A percentile compares a stretch with the other conserved stretches of the same genome.
Conservation (phyloP, 495 filamentous ascomycete genomes). For the Parachaetomium inaequale region DNA sequence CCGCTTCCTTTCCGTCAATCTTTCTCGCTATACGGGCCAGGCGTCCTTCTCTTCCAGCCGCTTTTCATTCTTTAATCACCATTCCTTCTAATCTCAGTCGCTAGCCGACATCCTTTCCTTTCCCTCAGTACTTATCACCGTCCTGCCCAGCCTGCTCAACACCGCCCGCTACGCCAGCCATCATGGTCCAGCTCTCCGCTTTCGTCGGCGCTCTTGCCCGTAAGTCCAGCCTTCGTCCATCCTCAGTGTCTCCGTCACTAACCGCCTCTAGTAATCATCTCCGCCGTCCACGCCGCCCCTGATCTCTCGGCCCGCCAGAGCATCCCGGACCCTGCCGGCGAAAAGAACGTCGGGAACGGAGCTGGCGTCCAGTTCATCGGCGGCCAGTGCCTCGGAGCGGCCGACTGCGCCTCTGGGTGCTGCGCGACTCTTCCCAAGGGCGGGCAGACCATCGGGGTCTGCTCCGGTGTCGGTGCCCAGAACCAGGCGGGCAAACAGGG, state of each 20-base stretch:
- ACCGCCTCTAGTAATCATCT: slow-evolving; percentile 41
- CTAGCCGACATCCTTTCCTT: slow-evolving; percentile 13
- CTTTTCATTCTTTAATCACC: background rate
- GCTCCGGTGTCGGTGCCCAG: slow-evolving; percentile 32
- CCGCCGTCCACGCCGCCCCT: slow-evolving; percentile 52
- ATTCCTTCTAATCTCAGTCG: too few species aligned
- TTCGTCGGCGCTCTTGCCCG: slow-evolving; percentile 23
- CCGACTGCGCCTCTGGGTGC: slow-evolving; percentile 42
- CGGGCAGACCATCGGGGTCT: slow-evolving; percentile 35
- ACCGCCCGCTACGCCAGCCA: slow-evolving; percentile 4
- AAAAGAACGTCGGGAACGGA: slow-evolving; percentile 42
- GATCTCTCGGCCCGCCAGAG: slow-evolving; percentile 48
- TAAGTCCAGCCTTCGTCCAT: background rate
- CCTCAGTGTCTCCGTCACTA: background rate
- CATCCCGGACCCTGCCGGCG: slow-evolving; percentile 31
- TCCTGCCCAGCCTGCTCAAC: background rate
- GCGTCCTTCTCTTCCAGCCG: slow-evolving; percentile 9
- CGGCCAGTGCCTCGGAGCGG: slow-evolving; percentile 39
- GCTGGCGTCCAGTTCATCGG: slow-evolving; percentile 42
- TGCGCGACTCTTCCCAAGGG: slow-evolving; percentile 31
- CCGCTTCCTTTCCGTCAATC: background rate
- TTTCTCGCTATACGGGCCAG: slow-evolving; percentile 5
- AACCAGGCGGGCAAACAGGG: slow-evolving; percentile 33
- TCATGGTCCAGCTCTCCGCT: slow-evolving; percentile 28
- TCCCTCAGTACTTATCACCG: background rate